Percentiles rank a stretch among this genome's conserved stretches.
These are phyloP conservation scores for Rhizopus arrhizus DNA, from an alignment of 371 early-diverging fungal genomes.

Conservation along the genomic window DNA sequence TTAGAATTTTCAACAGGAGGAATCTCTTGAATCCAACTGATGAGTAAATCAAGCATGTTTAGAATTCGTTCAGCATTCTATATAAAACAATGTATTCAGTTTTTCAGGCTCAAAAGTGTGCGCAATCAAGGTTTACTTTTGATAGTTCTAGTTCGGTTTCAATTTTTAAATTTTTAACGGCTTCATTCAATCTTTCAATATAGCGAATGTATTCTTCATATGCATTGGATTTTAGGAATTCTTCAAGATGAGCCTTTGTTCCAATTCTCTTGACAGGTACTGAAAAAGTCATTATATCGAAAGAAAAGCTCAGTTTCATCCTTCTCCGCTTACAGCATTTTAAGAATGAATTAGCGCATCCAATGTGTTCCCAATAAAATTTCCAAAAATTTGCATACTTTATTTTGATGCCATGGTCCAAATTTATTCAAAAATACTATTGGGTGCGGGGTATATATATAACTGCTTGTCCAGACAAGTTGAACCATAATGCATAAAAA, in stretches of 20 bases:
- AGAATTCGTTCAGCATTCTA: constrained; percentile 66
- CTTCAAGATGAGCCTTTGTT: constrained; percentile 82
- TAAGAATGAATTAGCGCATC: too few relatives aligned
- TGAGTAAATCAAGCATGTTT: constrained; percentile 63
- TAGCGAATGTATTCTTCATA: constrained; percentile 70
- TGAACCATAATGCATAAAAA: not conserved
- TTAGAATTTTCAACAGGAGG: constrained; percentile 78
- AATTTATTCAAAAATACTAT: too few relatives aligned
- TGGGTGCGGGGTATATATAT: too few relatives aligned
- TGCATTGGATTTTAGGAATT: constrained; percentile 70
- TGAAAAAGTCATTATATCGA: constrained; percentile 2
- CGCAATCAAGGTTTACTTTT: constrained; percentile 31
- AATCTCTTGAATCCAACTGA: constrained; percentile 65
- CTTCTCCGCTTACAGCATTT: too few relatives aligned
- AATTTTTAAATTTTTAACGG: constrained; percentile 70
- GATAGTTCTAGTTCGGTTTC: constrained; percentile 52
- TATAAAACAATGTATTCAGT: not conserved
- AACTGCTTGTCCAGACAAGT: too few relatives aligned
- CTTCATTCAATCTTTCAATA: constrained; percentile 69
- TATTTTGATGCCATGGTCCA: too few relatives aligned
- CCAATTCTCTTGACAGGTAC: constrained; percentile 77
- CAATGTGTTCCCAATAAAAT: too few relatives aligned
- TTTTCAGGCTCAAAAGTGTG: not conserved
- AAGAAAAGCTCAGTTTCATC: too few relatives aligned
- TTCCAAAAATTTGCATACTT: too few relatives aligned